These are phyloP conservation scores for Lyophyllum decastes DNA, from an alignment of 768 basidiomycete genomes.

Conservation along the genomic window DNA sequence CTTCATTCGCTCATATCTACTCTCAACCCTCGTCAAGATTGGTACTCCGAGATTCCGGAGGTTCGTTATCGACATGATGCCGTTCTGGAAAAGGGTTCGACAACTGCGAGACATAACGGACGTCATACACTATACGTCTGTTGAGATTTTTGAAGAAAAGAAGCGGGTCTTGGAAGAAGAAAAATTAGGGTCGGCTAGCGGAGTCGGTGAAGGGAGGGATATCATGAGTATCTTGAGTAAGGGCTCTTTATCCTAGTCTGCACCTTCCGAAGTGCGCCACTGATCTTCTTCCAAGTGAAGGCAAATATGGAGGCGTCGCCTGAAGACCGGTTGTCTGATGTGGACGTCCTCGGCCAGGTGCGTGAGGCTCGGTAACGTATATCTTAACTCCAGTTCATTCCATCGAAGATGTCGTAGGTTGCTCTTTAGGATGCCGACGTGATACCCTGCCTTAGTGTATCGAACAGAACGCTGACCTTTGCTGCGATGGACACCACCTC, in stretches of 20 bases:
- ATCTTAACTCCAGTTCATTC: not conserved
- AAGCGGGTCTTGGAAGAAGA: slow-evolving; percentile 28
- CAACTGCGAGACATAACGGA: slow-evolving; percentile 28
- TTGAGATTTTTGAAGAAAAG: slow-evolving; percentile 31
- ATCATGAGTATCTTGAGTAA: slow-evolving; percentile 28
- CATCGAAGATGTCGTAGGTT: not conserved
- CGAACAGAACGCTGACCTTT: slow-evolving; percentile 29
- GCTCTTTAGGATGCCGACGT: not conserved
- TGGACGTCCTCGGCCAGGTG: slow-evolving; percentile 31
- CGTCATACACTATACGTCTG: slow-evolving; percentile 27
- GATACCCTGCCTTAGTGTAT: not conserved
- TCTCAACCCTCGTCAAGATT: slow-evolving; percentile 28
- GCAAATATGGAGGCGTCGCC: slow-evolving; percentile 28
- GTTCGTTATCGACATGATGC: slow-evolving; percentile 27
- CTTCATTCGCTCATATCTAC: slow-evolving; percentile 13
- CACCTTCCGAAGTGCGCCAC: not conserved
- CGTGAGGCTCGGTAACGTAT: not conserved
- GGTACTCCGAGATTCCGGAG: slow-evolving; percentile 31
- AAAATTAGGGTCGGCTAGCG: slow-evolving; percentile 26
- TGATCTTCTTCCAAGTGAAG: slow-evolving; percentile 23
- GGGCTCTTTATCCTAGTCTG: not conserved
- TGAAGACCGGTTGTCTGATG: slow-evolving; percentile 27
- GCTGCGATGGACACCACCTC: slow-evolving; percentile 37
- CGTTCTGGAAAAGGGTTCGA: slow-evolving; percentile 20
- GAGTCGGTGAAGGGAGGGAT: slow-evolving; percentile 29